Conservation (phyloP, 169 alveolate genomes). For the Babesia caballi region DNA sequence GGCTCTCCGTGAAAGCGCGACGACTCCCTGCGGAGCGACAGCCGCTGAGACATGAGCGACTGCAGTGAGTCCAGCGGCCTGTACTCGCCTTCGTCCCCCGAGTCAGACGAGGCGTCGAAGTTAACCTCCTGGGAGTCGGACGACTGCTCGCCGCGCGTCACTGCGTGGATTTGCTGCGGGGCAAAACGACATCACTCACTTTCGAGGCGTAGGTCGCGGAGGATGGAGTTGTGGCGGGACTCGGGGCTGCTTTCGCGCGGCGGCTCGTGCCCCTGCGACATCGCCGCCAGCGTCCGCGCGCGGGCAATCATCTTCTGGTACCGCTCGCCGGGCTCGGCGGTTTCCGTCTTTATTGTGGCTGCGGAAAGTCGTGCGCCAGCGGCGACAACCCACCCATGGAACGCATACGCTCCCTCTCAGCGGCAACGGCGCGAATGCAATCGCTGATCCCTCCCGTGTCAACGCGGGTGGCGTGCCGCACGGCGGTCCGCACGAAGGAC, state of each 20-base stretch:
- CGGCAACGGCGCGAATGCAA: conserved; percentile 57
- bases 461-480: conserved; percentile 8
- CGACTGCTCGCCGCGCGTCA: not conserved
- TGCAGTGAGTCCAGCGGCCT: not conserved
- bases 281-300: conserved; percentile 53
- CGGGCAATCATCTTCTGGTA: conserved; percentile 44
- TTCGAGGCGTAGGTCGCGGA: conserved; percentile 7
- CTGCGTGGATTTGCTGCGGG: not conserved
- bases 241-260: not conserved
- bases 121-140: not conserved
- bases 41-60: conserved; percentile 24
- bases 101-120: conserved; percentile 6
- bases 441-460: conserved; percentile 52
- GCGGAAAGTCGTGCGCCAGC: not conserved
- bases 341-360: not conserved
- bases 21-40: not conserved
- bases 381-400: conserved; percentile 3
- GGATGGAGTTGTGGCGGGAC: not conserved
- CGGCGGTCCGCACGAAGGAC: conserved; percentile 52
- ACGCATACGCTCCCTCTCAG: conserved; percentile 44
- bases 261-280: conserved; percentile 9
- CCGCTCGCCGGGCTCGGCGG: conserved; percentile 1
- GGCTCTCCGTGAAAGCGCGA: not conserved
- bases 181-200: not conserved
- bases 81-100: not conserved